A percentile compares a stretch with the other conserved stretches of the same genome.
These are phyloP conservation scores for Amanita pseudoporphyria DNA, from an alignment of 768 basidiomycete genomes.

Conservation along the genomic window DNA sequence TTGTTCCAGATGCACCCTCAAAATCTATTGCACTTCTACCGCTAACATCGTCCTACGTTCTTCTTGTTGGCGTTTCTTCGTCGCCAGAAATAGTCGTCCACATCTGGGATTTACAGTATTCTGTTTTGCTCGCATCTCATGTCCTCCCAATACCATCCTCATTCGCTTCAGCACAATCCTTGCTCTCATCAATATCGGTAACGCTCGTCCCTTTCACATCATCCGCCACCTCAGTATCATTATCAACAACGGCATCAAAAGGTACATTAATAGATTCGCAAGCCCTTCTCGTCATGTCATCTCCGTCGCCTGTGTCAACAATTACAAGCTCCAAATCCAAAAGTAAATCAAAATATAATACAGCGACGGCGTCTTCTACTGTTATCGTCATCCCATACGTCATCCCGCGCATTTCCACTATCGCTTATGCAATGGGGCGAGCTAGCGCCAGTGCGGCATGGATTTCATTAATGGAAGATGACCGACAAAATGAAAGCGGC, in stretches of 20 bases:
- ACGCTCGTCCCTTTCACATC: conserved; percentile 13
- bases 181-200: conserved; percentile 4
- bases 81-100: conserved; percentile 41
- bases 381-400: conserved; percentile 52
- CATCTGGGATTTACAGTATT: conserved; percentile 64
- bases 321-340: neutral
- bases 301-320: neutral
- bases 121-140: conserved; percentile 49
- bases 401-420: conserved; percentile 45
- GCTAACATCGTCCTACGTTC: conserved; percentile 46
- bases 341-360: conserved; percentile 9
- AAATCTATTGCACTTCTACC: conserved; percentile 31
- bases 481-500: neutral
- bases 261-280: conserved; percentile 28
- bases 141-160: conserved; percentile 39
- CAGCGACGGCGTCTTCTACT: conserved; percentile 32
- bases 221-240: neutral
- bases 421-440: conserved; percentile 28
- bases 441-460: conserved; percentile 7
- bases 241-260: neutral
- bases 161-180: conserved; percentile 20
- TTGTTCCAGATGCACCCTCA: conserved; percentile 13
- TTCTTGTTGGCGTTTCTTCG: conserved; percentile 36
- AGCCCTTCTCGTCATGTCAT: conserved; percentile 39
- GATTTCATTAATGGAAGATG: neutral